A percentile compares a stretch with the other conserved stretches of the same genome.
Evolutionary conservation across 2,329 filamentous ascomycete genomes (phyloP).

Genomic region (Penicillium psychrosexuale): DNA sequence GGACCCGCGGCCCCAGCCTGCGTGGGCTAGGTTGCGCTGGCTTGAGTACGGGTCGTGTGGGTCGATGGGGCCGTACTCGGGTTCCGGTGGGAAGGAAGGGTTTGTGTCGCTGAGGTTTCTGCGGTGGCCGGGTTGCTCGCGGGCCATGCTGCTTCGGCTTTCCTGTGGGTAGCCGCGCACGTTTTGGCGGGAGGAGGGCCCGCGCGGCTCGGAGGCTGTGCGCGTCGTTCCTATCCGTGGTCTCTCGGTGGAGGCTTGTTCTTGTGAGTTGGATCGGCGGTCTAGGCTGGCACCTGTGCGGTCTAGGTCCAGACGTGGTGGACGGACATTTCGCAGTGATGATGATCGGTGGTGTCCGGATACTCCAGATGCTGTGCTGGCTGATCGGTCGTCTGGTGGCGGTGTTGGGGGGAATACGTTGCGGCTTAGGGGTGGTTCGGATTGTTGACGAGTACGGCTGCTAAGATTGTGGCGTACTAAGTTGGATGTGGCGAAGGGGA

Average conservation of each 20-base stretch:
- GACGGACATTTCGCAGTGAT: conserved; percentile 48
- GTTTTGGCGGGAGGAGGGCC: conserved; percentile 36
- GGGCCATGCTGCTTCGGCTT: conserved; percentile 27
- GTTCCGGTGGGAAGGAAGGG: conserved; percentile 11
- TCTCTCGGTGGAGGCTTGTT: conserved; percentile 30
- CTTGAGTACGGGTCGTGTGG: conserved; percentile 67
- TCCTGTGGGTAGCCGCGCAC: conserved; percentile 29
- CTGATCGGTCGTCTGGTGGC: conserved; percentile 80
- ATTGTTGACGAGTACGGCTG: conserved; percentile 74
- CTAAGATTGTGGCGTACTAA: conserved; percentile 81
- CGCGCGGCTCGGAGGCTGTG: conserved; percentile 53
- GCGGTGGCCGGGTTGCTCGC: conserved; percentile 32
- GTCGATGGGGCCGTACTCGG: conserved; percentile 43
- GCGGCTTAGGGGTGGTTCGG: conserved; percentile 73
- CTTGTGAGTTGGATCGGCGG: conserved; percentile 29
- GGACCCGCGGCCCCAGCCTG: conserved; percentile 36
- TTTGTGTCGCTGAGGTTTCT: conserved; percentile 34
- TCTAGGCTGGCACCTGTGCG: conserved; percentile 28
- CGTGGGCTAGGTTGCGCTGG: conserved; percentile 43
- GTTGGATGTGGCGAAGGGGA: conserved; percentile 90
- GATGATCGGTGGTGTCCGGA: conserved; percentile 39
- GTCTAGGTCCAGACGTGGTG: conserved; percentile 46
- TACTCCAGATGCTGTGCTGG: conserved; percentile 28
- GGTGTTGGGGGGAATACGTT: conserved; percentile 97
- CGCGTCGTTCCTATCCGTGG: conserved; percentile 48